Percentiles rank a stretch among this genome's conserved stretches.
phyloP scores from a whole-genome alignment of 169 alveolate species.

The Cryptosporidium meleagridis region DNA sequence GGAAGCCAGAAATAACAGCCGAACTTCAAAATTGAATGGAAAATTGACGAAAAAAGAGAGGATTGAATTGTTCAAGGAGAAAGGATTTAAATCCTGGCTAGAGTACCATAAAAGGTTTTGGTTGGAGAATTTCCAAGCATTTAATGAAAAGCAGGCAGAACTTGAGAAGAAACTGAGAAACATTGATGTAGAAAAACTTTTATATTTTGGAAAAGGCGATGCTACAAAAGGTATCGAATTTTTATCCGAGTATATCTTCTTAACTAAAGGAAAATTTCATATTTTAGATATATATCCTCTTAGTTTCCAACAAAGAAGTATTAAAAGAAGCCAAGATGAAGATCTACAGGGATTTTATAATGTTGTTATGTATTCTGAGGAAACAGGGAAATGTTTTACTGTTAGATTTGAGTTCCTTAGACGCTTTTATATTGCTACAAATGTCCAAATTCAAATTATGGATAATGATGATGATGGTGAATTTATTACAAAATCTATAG shows the following conservation, averaged over 20 bases:
- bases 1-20: not conserved
- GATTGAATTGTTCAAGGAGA: slow-evolving; percentile 16
- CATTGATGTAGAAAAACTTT: not conserved
- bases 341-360: slow-evolving; percentile 21
- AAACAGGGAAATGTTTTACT: slow-evolving; percentile 2
- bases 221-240: slow-evolving; percentile 4
- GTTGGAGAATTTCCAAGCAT: slow-evolving; percentile 10
- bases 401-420: slow-evolving; percentile 49
- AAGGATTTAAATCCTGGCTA: slow-evolving; percentile 31
- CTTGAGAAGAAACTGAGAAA: not conserved
- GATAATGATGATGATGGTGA: slow-evolving; percentile 25
- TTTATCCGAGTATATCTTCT: slow-evolving; percentile 18
- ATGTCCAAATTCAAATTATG: slow-evolving; percentile 14
- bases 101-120: slow-evolving; percentile 36
- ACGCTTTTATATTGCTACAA: slow-evolving; percentile 54
- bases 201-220: slow-evolving; percentile 22
- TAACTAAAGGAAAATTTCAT: slow-evolving; percentile 28
- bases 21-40: not conserved
- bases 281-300: slow-evolving; percentile 62
- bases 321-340: not conserved
- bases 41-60: slow-evolving; percentile 36
- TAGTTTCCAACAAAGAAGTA: not conserved
- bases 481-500: slow-evolving; percentile 10
- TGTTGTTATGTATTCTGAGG: slow-evolving; percentile 46
- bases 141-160: not conserved